Evolutionary conservation across 257 asterid genomes (phyloP).

Genomic region (Galeopsis tetrahit): DNA sequence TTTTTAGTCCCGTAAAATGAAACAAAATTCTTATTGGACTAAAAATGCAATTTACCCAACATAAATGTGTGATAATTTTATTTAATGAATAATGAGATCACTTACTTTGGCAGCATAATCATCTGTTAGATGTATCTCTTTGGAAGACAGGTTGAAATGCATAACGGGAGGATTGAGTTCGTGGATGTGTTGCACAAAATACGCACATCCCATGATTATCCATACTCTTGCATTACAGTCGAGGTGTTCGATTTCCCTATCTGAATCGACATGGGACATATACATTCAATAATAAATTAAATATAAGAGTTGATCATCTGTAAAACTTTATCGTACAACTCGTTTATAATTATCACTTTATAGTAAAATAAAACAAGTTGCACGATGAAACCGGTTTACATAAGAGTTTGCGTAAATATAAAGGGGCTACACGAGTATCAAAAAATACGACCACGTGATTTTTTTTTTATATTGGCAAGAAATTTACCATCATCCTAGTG

Average conservation of each 20-base stretch:
- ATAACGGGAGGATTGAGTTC: constrained; percentile 74
- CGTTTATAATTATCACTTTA: no score
- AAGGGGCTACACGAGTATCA: neutral
- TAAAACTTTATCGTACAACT: no score
- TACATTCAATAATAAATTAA: neutral
- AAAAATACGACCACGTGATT: neutral
- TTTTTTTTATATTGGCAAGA: constrained; percentile 8
- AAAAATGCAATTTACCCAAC: no score
- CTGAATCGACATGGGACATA: constrained; percentile 42
- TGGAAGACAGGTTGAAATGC: constrained; percentile 60
- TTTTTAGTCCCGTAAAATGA: neutral
- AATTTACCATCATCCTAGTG: constrained; percentile 84
- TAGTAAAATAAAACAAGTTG: no score
- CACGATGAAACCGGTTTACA: no score
- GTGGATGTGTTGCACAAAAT: constrained; percentile 88
- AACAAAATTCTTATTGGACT: no score
- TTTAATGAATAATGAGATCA: neutral
- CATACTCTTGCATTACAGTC: constrained; percentile 89
- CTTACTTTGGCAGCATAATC: constrained; percentile 97
- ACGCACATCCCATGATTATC: constrained; percentile 80
- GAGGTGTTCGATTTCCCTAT: constrained; percentile 80
- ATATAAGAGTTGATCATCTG: no score
- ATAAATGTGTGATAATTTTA: no score
- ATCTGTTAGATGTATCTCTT: constrained; percentile 70
- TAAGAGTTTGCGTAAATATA: no score